Conservation (phyloP, 441 rosid genomes). For the Eutrema salsugineum region DNA sequence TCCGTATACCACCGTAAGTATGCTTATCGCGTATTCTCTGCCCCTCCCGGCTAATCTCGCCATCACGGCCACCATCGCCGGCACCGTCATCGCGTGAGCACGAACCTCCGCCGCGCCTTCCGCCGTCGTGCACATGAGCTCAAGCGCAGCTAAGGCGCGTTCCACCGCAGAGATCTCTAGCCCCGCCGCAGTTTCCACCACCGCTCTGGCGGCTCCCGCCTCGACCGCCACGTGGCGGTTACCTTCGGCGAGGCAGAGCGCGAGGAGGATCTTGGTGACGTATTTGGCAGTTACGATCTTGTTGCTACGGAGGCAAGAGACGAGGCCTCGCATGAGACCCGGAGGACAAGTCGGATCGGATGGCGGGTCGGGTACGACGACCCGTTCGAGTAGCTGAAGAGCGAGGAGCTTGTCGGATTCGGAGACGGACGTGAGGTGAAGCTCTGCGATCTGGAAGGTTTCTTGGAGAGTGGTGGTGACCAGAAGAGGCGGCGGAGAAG, state of each 20-base stretch:
- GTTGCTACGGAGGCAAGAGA: conserved; percentile 44
- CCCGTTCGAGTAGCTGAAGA: conserved; percentile 62
- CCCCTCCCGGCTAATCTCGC: conserved; percentile 78
- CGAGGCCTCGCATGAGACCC: conserved; percentile 63
- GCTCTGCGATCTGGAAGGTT: conserved; percentile 62
- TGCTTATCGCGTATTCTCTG: conserved; percentile 76
- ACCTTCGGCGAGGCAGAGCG: conserved; percentile 63
- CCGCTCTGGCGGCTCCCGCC: conserved; percentile 68
- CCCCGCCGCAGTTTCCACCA: conserved; percentile 66
- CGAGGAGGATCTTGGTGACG: conserved; percentile 69
- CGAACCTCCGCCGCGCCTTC: conserved; percentile 80
- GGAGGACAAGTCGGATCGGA: conserved; percentile 62
- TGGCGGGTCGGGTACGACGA: conserved; percentile 70
- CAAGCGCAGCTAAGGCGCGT: conserved; percentile 76
- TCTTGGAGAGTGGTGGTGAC: conserved; percentile 45
- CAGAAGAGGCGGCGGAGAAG: conserved; percentile 34
- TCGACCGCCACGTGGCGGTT: conserved; percentile 78
- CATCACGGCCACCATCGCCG: conserved; percentile 90
- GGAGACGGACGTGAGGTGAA: conserved; percentile 53
- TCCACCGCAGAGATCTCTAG: conserved; percentile 64
- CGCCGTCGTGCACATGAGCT: conserved; percentile 67
- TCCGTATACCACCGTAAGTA: conserved; percentile 58
- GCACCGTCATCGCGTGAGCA: conserved; percentile 76
- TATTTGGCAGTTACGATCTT: conserved; percentile 45
- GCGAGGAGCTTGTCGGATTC: conserved; percentile 60